A percentile compares a stretch with the other conserved stretches of the same genome.
phyloP scores from a whole-genome alignment of 306 rosid genomes.

The Delonix regia region DNA sequence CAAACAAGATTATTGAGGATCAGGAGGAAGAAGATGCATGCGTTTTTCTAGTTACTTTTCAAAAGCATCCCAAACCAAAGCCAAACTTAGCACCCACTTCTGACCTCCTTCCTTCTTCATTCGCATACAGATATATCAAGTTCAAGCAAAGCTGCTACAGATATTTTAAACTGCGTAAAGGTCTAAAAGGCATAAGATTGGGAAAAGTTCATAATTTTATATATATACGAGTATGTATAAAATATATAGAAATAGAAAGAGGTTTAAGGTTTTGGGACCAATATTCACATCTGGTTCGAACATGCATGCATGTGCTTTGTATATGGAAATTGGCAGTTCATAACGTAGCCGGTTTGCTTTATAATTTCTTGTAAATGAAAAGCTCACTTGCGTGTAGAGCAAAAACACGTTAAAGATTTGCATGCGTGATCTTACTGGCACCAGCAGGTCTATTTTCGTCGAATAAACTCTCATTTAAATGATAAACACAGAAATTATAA shows the following conservation, averaged over 20 bases:
- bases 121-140: neutral
- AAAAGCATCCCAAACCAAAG: neutral
- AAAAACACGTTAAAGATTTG: neutral
- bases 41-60: conserved; percentile 9
- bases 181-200: neutral
- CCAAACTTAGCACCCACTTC: neutral
- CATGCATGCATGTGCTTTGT: neutral
- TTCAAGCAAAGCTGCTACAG: neutral
- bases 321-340: neutral
- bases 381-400: neutral
- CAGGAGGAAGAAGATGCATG: conserved; percentile 5
- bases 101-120: neutral
- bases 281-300: neutral
- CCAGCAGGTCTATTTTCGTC: neutral
- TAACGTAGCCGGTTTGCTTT: neutral
- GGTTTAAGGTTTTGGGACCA: neutral
- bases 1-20: neutral
- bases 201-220: neutral
- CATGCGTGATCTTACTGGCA: neutral
- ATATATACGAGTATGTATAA: neutral
- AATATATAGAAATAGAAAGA: neutral
- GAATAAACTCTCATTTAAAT: neutral
- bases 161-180: conserved; percentile 1
- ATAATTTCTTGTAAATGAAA: neutral
- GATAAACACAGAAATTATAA: neutral